Conservation (phyloP, 1,139 yeast species). For the Debaryomyces singareniensis region DNA sequence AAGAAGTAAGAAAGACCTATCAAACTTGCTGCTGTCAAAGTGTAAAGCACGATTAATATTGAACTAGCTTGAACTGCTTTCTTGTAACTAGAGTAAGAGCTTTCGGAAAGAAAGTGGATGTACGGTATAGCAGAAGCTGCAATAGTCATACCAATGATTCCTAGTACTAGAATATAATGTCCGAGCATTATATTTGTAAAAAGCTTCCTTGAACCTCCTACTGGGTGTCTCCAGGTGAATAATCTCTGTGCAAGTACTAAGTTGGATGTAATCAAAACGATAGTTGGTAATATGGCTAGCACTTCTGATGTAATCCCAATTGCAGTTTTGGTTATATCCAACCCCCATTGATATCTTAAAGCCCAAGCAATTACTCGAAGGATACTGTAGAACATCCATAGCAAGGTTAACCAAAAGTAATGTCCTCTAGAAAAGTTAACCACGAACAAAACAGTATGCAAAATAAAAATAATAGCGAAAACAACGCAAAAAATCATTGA, state of each 20-base stretch:
- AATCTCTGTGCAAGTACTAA: constrained; percentile 37
- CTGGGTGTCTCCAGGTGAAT: constrained; percentile 45
- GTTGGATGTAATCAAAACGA: constrained; percentile 29
- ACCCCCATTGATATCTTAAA: constrained; percentile 23
- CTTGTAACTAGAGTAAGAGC: constrained; percentile 18
- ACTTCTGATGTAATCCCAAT: constrained; percentile 29
- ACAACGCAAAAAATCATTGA: constrained; percentile 23
- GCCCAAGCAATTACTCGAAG: constrained; percentile 24
- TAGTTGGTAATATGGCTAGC: constrained; percentile 27
- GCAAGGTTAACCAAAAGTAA: constrained; percentile 26
- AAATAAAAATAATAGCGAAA: constrained; percentile 19
- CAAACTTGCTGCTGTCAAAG: constrained; percentile 30
- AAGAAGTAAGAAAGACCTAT: constrained; percentile 34
- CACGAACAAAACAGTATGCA: constrained; percentile 21
- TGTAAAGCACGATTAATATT: constrained; percentile 25
- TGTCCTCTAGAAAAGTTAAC: constrained; percentile 32
- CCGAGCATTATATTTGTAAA: constrained; percentile 31
- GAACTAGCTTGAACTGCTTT: constrained; percentile 26
- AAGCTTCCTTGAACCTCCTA: constrained; percentile 34
- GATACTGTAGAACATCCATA: constrained; percentile 25
- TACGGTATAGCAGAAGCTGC: constrained; percentile 32
- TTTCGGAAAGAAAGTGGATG: constrained; percentile 19
- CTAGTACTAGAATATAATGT: constrained; percentile 23
- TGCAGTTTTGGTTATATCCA: constrained; percentile 17
- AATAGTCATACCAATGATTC: constrained; percentile 27